A percentile compares a stretch with the other conserved stretches of the same genome.
phyloP scores from a whole-genome alignment of 305 asterid genomes.

The Nicotiana rustica region DNA sequence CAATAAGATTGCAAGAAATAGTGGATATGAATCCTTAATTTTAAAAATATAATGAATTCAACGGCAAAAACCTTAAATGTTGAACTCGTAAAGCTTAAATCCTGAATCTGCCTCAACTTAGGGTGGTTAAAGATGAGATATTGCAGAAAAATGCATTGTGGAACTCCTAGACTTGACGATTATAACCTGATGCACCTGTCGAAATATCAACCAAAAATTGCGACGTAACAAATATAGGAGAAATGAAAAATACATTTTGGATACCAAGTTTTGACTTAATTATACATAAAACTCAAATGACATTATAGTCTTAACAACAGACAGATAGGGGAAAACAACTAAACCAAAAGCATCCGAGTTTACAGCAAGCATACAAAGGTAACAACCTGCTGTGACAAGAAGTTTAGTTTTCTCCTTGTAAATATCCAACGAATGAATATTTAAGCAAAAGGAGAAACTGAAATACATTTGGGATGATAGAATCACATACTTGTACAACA shows the following conservation, averaged over 20 bases:
- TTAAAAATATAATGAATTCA: too few relatives aligned
- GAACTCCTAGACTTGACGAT: not conserved
- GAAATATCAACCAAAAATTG: not conserved
- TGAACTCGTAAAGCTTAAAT: too few relatives aligned
- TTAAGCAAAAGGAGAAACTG: not conserved
- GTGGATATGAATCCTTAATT: too few relatives aligned
- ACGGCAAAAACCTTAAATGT: too few relatives aligned
- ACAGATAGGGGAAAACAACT: not conserved
- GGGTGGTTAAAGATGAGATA: not conserved
- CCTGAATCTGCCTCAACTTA: too few relatives aligned
- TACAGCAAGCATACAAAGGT: not conserved
- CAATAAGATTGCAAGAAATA: too few relatives aligned
- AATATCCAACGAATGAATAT: not conserved
- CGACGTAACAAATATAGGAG: not conserved
- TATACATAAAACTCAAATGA: not conserved
- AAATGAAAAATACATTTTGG: not conserved
- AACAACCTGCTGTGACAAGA: not conserved
- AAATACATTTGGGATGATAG: not conserved
- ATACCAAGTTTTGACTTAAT: not conserved
- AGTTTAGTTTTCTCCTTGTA: conserved; percentile 1
- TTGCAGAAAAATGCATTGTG: not conserved
- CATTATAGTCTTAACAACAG: not conserved
- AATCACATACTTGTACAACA: not conserved
- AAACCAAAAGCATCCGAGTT: not conserved
- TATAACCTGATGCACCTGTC: not conserved